phyloP scores from a whole-genome alignment of 768 basidiomycete genomes.

The Royoungia palumana region DNA sequence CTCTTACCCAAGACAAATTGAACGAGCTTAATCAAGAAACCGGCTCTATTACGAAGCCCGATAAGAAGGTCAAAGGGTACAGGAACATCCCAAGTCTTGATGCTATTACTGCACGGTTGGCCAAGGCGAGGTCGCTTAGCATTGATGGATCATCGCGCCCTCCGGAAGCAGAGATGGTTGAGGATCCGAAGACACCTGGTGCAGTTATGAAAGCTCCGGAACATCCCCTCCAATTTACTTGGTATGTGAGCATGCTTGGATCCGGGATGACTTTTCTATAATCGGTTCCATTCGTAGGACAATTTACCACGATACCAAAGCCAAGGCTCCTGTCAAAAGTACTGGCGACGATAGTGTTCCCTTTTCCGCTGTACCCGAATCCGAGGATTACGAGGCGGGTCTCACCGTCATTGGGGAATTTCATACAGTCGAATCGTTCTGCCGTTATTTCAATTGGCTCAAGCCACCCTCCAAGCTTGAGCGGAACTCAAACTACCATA shows the following conservation, averaged over 20 bases:
- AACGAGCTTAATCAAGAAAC: constrained; percentile 62
- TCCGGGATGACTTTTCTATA: constrained; percentile 1
- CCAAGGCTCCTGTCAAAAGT: constrained; percentile 47
- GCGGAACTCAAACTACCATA: constrained; percentile 89
- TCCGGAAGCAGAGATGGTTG: constrained; percentile 73
- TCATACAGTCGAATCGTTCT: constrained; percentile 85
- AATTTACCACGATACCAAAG: constrained; percentile 85
- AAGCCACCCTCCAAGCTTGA: constrained; percentile 88
- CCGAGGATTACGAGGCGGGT: constrained; percentile 79
- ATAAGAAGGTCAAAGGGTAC: constrained; percentile 57
- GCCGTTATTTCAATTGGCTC: constrained; percentile 92
- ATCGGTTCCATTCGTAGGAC: constrained; percentile 52
- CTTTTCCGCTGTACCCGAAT: constrained; percentile 51
- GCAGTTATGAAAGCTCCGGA: constrained; percentile 65
- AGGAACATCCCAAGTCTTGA: constrained; percentile 87
- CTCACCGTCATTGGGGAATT: constrained; percentile 87
- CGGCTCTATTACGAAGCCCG: constrained; percentile 24
- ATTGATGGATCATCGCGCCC: constrained; percentile 61
- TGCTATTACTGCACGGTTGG: constrained; percentile 77
- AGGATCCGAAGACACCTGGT: constrained; percentile 81
- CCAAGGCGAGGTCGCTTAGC: constrained; percentile 62
- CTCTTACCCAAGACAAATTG: constrained; percentile 63
- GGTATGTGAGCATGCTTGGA: constrained; percentile 43
- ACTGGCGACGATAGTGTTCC: constrained; percentile 26
- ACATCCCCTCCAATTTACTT: constrained; percentile 81